Base-by-base conservation (phyloP, 1,284 basidiomycete species). In the Apiotrichum porosum region DNA sequence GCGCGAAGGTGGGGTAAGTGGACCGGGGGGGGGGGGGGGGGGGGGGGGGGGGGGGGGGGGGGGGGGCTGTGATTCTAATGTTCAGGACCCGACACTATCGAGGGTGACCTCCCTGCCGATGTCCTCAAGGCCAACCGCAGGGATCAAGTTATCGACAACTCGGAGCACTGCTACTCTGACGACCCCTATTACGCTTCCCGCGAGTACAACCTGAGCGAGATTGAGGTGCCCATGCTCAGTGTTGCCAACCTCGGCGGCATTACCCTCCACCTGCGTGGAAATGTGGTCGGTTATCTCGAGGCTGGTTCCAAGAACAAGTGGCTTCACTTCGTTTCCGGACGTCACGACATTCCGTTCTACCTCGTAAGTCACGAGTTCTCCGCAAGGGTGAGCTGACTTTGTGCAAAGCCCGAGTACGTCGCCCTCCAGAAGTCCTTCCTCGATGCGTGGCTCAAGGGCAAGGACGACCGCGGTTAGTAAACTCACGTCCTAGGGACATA, bases 281-380 rank as follows among this genome's bases (percentile, higher is more conserved):
- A 70, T 47, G 61, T 71, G 5, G 44, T 65, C 5, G 68, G 66
- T 14, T 71, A 69, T 47, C 34, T 64, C 17, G 62, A 63, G 23
- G 68, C 64, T 1, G 60, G 58, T 2, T 59, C 64, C 5, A 57
- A 52, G 46, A 56, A 66, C 52, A 71, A 71, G 52, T 71, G 68
- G 68, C 60, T 71, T 10, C 64, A 57, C 45, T 61, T 68, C 46
- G 65, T 68, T 34, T 60, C 61, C 5, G 69, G 69, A 9, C 51
- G 68, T 13, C 68, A 71, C 49, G 69, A 70, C 45, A 36, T 69
- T 3, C 68, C 69, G 6, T 69, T 70, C 56, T 71, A 65, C 52
- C 54, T 68, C 9, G 50, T 59, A 28, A 28, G 26, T 28, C 12
- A 28, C 26, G 26, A 28, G 26, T 28, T 28, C n/a, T n/a, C n/a